Conservation (phyloP, 805 yeast genomes). For the Yamadazyma sp. region DNA sequence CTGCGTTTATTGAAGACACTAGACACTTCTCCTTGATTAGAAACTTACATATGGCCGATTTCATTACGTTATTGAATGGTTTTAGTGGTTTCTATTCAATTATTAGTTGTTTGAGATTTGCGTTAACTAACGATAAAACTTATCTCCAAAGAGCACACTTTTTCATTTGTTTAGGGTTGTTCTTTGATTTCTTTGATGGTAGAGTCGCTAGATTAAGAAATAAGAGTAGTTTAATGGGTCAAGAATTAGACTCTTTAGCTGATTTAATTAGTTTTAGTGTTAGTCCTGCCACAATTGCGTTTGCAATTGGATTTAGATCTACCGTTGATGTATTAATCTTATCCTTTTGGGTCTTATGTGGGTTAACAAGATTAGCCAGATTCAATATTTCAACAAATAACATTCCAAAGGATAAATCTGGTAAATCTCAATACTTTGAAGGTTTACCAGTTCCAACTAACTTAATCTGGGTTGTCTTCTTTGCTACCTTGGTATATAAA, state of each 20-base stretch:
- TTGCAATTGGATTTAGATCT: constrained; percentile 84
- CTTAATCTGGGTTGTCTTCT: constrained; percentile 63
- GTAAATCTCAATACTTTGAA: constrained; percentile 90
- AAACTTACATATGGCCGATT: constrained; percentile 92
- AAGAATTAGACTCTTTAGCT: constrained; percentile 94
- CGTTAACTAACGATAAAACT: constrained; percentile 63
- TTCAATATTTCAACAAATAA: constrained; percentile 92
- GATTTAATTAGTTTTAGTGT: constrained; percentile 94
- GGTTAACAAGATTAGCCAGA: constrained; percentile 89
- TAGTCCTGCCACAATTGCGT: constrained; percentile 92
- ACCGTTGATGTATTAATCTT: constrained; percentile 75
- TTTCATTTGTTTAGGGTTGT: constrained; percentile 85
- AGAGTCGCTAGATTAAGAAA: constrained; percentile 93
- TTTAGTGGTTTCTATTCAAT: constrained; percentile 91
- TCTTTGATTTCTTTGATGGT: constrained; percentile 96
- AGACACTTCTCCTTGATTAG: constrained; percentile 85
- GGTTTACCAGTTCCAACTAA: constrained; percentile 96
- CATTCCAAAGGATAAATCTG: constrained; percentile 83
- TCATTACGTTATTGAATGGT: constrained; percentile 90
- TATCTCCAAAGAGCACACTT: constrained; percentile 86
- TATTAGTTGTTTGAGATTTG: constrained; percentile 78
- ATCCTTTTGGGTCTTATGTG: constrained; percentile 86
- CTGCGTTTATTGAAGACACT: constrained; percentile 75
- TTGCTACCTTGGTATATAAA: constrained; percentile 65
- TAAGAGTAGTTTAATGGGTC: constrained; percentile 92